Evolutionary conservation across 2,329 filamentous ascomycete species (phyloP), one percentile per base, ranked within the genome.

Genomic region (Lasiodiplodia hormozganensis): DNA sequence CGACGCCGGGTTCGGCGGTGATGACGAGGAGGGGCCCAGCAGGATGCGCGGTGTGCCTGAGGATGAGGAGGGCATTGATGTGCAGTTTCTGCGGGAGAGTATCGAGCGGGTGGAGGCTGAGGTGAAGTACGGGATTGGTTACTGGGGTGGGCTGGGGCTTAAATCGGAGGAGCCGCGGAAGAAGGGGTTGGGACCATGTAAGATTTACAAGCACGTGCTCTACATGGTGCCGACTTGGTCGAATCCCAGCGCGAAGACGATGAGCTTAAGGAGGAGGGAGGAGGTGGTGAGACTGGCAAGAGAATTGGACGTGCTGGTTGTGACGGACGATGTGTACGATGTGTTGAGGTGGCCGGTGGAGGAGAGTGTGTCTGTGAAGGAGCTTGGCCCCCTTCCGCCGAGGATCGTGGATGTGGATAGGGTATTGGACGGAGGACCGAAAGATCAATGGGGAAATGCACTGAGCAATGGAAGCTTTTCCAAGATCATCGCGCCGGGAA

Each of bases 271-370:
- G 21, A 87, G 91, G 31, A 87, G 96, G 3, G 82, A 89, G 71
- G 83, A 83, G 12, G 85, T 98, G 4, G 89, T 98, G 25, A 82
- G 84, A 16, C 80, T 97, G 6, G 95, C 95, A 0, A 86, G 95
- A 68, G 84, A 89, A 69, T 88, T 91, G 76, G 90, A 98, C 77
- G 93, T 92, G 7, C 85, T 98, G 21, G 80, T 97, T 66, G 85
- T 97, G 34, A 88, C 88, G 62, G 95, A 98, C 80, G 96, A 98
- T 78, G 94, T 98, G 10, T 98, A 98, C 77, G 95, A 98, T 78
- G 91, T 95, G 72, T 84, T 98, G 5, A 91, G 94, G 76, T 97
- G 94, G 93, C 86, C 88, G 3, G 73, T 82, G 8, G 47, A 52
- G 60, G 60, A 64, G 31, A 47, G 47, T 2, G 77, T 75, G 68